Conservation (phyloP, 2,329 filamentous ascomycete genomes). For the Thielaviopsis euricoi region DNA sequence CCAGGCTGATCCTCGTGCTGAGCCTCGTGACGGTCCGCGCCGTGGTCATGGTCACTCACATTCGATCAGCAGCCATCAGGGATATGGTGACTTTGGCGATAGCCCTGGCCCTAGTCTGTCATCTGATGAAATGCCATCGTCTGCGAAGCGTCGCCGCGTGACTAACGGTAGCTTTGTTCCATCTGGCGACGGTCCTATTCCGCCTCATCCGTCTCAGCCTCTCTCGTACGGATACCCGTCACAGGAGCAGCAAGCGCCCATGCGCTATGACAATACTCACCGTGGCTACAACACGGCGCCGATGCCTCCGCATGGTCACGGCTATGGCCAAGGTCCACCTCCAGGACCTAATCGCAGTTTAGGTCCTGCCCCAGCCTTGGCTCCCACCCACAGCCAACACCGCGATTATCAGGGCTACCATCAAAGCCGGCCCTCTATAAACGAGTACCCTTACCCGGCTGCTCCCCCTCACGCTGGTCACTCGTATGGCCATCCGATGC, state of each 20-base stretch:
- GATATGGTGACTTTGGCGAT: not conserved
- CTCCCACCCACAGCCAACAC: not conserved
- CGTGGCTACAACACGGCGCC: not conserved
- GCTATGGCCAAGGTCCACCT: not conserved
- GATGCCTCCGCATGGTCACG: not conserved
- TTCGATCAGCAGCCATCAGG: not conserved
- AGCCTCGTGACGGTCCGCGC: not conserved
- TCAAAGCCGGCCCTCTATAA: not conserved
- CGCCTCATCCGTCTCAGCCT: not conserved
- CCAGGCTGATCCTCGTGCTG: not conserved
- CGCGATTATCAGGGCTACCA: not conserved
- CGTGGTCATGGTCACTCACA: not conserved
- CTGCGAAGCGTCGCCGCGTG: not conserved
- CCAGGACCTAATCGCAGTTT: not conserved
- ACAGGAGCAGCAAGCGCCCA: not conserved
- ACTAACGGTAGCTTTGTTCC: not conserved
- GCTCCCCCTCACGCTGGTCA: not conserved
- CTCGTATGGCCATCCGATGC: not conserved
- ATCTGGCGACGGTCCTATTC: not conserved
- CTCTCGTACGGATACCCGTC: slow-evolving; percentile 1
- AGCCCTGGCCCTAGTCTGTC: not conserved
- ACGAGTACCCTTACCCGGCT: not conserved
- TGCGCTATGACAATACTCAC: not conserved
- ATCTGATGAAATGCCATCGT: not conserved
- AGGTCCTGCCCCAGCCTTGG: not conserved